phyloP scores from a whole-genome alignment of 106 monocot genomes.

The Xerophyta viscosa region DNA sequence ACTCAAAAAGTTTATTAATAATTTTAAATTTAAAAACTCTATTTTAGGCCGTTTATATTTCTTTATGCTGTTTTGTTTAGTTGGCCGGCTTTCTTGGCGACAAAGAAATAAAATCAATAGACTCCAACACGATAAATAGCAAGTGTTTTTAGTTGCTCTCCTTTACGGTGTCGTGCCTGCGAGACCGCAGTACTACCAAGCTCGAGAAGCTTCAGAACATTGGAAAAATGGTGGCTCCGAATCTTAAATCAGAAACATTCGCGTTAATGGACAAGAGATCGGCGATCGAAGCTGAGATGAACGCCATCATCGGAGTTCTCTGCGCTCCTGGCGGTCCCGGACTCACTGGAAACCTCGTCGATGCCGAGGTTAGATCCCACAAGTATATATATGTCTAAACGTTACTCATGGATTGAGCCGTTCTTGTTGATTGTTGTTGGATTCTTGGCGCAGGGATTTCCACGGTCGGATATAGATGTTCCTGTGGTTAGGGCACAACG shows the following conservation, averaged over 20 bases:
- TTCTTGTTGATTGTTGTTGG: background rate
- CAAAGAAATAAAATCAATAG: too few relatives aligned
- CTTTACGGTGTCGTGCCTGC: too few relatives aligned
- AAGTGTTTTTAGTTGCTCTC: too few relatives aligned
- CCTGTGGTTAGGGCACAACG: conserved; percentile 21
- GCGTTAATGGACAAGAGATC: conserved; percentile 41
- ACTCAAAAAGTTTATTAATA: too few relatives aligned
- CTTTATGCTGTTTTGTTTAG: too few relatives aligned
- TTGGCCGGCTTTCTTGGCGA: too few relatives aligned
- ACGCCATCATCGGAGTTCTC: conserved; percentile 49
- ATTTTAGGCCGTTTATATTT: too few relatives aligned
- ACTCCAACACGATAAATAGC: too few relatives aligned
- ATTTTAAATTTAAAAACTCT: too few relatives aligned
- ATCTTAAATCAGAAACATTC: conserved; percentile 57
- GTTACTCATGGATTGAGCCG: background rate
- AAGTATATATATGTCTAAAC: background rate
- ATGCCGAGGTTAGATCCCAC: conserved; percentile 36
- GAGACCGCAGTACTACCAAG: too few relatives aligned
- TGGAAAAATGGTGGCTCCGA: conserved; percentile 54
- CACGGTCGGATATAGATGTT: conserved; percentile 34
- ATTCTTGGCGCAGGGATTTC: conserved; percentile 26
- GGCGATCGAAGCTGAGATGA: conserved; percentile 52
- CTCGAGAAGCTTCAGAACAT: background rate
- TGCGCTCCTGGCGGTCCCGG: conserved; percentile 57
- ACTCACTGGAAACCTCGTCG: conserved; percentile 74